These are phyloP conservation scores for Camellia granthamiana DNA, from an alignment of 148 eudicot genomes.

Conservation along the genomic window DNA sequence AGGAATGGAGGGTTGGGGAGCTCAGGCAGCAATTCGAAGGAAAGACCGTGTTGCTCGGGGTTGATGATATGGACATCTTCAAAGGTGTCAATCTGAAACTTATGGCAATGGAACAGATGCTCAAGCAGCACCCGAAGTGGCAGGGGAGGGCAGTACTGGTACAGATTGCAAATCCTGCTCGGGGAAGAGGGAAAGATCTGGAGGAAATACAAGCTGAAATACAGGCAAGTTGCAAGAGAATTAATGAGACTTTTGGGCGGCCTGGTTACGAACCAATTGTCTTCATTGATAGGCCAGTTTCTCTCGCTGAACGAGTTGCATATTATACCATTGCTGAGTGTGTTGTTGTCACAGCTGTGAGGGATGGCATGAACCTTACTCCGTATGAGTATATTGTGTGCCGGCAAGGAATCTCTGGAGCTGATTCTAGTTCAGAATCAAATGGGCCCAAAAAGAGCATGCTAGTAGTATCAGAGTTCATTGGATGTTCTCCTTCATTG, in stretches of 20 bases:
- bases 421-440: slow-evolving; percentile 25
- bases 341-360: slow-evolving; percentile 54
- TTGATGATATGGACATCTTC: slow-evolving; percentile 65
- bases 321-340: slow-evolving; percentile 56
- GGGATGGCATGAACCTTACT: slow-evolving; percentile 67
- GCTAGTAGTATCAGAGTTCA: slow-evolving; percentile 58
- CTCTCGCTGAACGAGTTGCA: slow-evolving; percentile 45
- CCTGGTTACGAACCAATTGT: slow-evolving; percentile 48
- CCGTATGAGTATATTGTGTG: slow-evolving; percentile 61
- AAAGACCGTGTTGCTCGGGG: slow-evolving; percentile 52
- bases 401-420: slow-evolving; percentile 37
- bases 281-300: slow-evolving; percentile 43
- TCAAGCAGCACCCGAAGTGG: slow-evolving; percentile 44
- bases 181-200: slow-evolving; percentile 54
- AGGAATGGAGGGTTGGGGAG: slow-evolving; percentile 38
- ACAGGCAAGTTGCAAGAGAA: slow-evolving; percentile 33
- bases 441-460: slow-evolving; percentile 48
- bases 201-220: slow-evolving; percentile 51
- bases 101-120: slow-evolving; percentile 47
- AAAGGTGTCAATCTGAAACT: slow-evolving; percentile 62
- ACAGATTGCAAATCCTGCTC: slow-evolving; percentile 54
- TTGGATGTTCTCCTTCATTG: slow-evolving; percentile 64
- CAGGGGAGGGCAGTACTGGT: slow-evolving; percentile 52
- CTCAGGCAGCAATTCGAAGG: slow-evolving; percentile 43
- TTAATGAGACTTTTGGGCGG: slow-evolving; percentile 35